A percentile compares a stretch with the other conserved stretches of the same genome.
Conservation (phyloP, 805 yeast species). For the Martiniozyma abietophila region DNA sequence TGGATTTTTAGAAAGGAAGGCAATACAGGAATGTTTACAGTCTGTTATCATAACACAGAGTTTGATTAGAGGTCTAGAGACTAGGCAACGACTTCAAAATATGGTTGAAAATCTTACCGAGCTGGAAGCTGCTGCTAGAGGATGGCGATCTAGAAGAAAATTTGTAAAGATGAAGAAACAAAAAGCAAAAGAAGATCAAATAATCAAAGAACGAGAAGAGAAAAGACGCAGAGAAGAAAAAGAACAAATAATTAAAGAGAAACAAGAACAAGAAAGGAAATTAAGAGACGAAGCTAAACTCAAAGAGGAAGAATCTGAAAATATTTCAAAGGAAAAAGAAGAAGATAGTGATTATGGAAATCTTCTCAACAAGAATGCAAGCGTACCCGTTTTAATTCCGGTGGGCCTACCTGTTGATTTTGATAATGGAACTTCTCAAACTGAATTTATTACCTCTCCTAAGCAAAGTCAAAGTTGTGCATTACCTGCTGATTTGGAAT, state of each 20-base stretch:
- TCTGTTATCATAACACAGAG: too few relatives aligned
- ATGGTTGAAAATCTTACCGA: too few relatives aligned
- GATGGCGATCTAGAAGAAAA: not conserved
- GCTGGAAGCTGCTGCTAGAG: not conserved
- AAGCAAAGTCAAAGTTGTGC: too few relatives aligned
- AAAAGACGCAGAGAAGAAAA: constrained; percentile 3
- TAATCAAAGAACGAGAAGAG: constrained; percentile 5
- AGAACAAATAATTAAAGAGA: not conserved
- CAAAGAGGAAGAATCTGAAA: not conserved
- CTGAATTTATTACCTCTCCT: not conserved
- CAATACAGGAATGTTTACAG: constrained; percentile 16
- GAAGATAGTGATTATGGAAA: not conserved
- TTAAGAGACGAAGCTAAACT: not conserved
- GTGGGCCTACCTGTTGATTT: too few relatives aligned
- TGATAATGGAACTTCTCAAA: not conserved
- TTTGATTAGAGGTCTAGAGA: too few relatives aligned
- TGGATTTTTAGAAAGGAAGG: constrained; percentile 41
- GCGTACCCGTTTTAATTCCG: not conserved
- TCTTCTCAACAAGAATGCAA: not conserved
- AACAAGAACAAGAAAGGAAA: not conserved
- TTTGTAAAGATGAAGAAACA: not conserved
- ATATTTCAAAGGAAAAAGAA: not conserved
- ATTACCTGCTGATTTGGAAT: not conserved
- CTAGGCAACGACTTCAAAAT: too few relatives aligned
- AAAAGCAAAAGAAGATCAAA: not conserved